Evolutionary conservation across 306 rosid genomes (phyloP).

Genomic region (Erythrophleum fordii): DNA sequence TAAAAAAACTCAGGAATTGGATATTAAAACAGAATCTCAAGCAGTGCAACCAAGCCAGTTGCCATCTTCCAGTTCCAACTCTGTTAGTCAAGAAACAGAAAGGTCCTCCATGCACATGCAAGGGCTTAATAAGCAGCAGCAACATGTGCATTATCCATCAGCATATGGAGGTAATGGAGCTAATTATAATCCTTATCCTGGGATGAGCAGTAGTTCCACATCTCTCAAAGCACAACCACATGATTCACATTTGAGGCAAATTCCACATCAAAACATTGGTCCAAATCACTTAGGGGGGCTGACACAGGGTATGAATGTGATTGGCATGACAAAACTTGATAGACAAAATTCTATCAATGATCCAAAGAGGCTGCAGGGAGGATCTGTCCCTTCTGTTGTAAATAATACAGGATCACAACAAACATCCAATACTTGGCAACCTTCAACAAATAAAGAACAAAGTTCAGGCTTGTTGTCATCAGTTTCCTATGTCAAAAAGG

Average conservation of each 20-base stretch:
- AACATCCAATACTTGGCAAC: constrained; percentile 68
- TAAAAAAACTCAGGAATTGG: constrained; percentile 59
- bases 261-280: constrained; percentile 66
- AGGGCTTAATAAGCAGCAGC: constrained; percentile 76
- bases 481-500: constrained; percentile 63
- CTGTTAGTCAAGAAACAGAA: constrained; percentile 68
- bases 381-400: constrained; percentile 57
- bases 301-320: constrained; percentile 50
- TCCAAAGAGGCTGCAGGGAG: constrained; percentile 72
- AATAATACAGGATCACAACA: constrained; percentile 64
- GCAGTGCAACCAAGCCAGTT: constrained; percentile 58
- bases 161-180: constrained; percentile 66
- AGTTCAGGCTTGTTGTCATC: constrained; percentile 56
- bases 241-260: constrained; percentile 74
- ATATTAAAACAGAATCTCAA: constrained; percentile 56
- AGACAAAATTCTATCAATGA: constrained; percentile 60
- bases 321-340: constrained; percentile 61
- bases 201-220: constrained; percentile 60
- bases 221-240: constrained; percentile 66
- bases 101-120: constrained; percentile 61
- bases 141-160: constrained; percentile 68
- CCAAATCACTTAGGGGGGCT: constrained; percentile 64
- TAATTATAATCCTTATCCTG: constrained; percentile 68
- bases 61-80: constrained; percentile 56
- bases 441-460: constrained; percentile 66